A percentile compares a stretch with the other conserved stretches of the same genome.
These are phyloP conservation scores for Fusarium sacchari DNA, from an alignment of 2,329 filamentous ascomycete species.

Conservation along the genomic window DNA sequence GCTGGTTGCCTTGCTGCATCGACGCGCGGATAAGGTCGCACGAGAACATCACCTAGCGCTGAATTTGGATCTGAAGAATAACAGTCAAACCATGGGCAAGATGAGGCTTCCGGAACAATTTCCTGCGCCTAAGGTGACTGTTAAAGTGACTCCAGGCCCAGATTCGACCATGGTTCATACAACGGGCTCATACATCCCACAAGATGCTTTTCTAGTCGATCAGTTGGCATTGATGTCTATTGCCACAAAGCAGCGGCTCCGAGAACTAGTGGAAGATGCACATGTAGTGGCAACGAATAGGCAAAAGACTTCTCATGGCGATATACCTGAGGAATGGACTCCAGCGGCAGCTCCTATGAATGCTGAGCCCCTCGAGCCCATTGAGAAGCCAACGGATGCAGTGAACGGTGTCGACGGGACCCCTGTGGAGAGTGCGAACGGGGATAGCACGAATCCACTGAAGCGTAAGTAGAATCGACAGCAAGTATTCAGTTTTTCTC, in stretches of 20 bases:
- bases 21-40: conserved; percentile 67
- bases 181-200: conserved; percentile 75
- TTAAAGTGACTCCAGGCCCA: conserved; percentile 65
- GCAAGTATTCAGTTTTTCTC: conserved; percentile 15
- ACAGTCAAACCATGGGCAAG: conserved; percentile 56
- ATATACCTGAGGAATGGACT: conserved; percentile 79
- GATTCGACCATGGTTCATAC: conserved; percentile 72
- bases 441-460: conserved; percentile 62
- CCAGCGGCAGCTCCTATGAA: conserved; percentile 71
- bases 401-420: conserved; percentile 29
- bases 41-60: conserved; percentile 66
- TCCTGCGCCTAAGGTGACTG: conserved; percentile 62
- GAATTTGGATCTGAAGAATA: conserved; percentile 65
- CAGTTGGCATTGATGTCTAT: conserved; percentile 86
- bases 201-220: conserved; percentile 80
- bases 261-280: conserved; percentile 81
- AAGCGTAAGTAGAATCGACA: conserved; percentile 64
- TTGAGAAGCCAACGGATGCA: conserved; percentile 34
- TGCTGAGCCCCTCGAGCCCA: conserved; percentile 50
- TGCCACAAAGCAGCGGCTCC: conserved; percentile 81
- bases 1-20: conserved; percentile 69
- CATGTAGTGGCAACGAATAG: conserved; percentile 75
- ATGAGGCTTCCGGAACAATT: conserved; percentile 62
- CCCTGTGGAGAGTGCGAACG: conserved; percentile 59
- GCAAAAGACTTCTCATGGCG: conserved; percentile 81